Evolutionary conservation across 2,329 filamentous ascomycete species (phyloP).

Genomic region (Ilyonectria sp.): DNA sequence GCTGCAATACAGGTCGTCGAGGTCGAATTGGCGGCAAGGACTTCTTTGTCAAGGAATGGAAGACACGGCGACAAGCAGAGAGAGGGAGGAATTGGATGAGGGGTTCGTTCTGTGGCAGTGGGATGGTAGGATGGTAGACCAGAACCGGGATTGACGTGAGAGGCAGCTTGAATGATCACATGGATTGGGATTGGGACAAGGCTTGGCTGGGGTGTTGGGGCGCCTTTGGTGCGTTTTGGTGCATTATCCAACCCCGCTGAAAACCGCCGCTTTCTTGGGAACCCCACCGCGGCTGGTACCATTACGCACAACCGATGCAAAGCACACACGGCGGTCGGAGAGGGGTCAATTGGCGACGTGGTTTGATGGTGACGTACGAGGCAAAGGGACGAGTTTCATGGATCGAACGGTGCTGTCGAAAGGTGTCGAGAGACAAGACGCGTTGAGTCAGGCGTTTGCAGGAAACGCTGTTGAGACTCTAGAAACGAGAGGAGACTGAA

Average conservation of each 20-base stretch:
- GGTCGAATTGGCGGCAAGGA: constrained; percentile 11
- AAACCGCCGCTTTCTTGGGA: constrained; percentile 17
- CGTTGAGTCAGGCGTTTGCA: too few species aligned
- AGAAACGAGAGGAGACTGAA: not conserved
- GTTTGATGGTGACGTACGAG: constrained; percentile 20
- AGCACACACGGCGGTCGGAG: not conserved
- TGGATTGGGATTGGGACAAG: constrained; percentile 19
- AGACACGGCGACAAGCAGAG: not conserved
- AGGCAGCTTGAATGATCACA: constrained; percentile 32
- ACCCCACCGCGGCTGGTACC: constrained; percentile 24
- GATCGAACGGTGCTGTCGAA: not conserved
- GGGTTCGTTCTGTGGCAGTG: not conserved
- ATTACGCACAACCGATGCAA: constrained; percentile 14
- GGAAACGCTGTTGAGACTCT: not conserved
- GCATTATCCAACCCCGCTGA: constrained; percentile 14
- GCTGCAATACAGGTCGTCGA: constrained; percentile 2
- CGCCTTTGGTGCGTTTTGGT: not conserved
- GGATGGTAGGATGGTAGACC: constrained; percentile 2
- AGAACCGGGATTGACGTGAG: constrained; percentile 19
- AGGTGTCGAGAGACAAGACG: constrained; percentile 8
- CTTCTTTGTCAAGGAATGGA: not conserved
- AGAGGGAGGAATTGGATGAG: not conserved
- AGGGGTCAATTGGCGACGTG: constrained; percentile 3
- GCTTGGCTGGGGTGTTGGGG: constrained; percentile 13
- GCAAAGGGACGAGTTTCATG: not conserved